Evolutionary conservation across 2,329 filamentous ascomycete species (phyloP), one percentile per base, ranked within the genome.

Genomic region (Drechslerella stenobrocha): DNA sequence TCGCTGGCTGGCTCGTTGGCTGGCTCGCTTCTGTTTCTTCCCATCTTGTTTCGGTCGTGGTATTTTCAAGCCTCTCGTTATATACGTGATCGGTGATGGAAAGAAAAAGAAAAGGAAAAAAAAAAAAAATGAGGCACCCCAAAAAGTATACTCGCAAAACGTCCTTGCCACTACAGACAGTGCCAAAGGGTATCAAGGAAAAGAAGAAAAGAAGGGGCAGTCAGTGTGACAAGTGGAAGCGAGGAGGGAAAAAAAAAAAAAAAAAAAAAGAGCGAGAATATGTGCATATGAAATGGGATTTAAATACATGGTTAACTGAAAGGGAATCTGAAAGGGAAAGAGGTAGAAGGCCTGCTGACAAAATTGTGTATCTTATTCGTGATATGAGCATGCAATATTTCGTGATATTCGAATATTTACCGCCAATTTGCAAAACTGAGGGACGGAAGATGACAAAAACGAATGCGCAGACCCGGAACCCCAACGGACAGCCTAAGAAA

Each of bases 361-460:
- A 7, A 40, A 26, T 4, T 63, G 40, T 66, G 35, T 66, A 52
- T 66, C 42, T 58, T 66, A 53, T 66, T 66, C 61, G 58, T 66
- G 48, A 46, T 51, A 18, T 20, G 47, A 55, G 51, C 52, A 65
- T 65, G 60, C 60, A 65, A 65, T 65, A 65, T 57, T 58, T 66
- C 61, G 61, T 66, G 61, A 66, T 66, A 58, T 65, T 65, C 53
- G 61, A 66, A 53, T 53, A 59, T 66, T 57, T 66, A 66, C 61
- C 61, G 61, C 61, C 61, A 52, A 66, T 59, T 59, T 53, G 52
- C 52, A 55, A 53, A 55, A 63, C 9, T 24, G 8, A 18, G 37
- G n/a, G 37, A 24, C 20, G 37, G 30, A 48, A n/a, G 42, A 44
- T 23, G 35, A 35, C 42, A 50, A 44, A 42, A 51, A 52, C 22